Conservation (phyloP, 116 monocot species). For the Zostera marina region DNA sequence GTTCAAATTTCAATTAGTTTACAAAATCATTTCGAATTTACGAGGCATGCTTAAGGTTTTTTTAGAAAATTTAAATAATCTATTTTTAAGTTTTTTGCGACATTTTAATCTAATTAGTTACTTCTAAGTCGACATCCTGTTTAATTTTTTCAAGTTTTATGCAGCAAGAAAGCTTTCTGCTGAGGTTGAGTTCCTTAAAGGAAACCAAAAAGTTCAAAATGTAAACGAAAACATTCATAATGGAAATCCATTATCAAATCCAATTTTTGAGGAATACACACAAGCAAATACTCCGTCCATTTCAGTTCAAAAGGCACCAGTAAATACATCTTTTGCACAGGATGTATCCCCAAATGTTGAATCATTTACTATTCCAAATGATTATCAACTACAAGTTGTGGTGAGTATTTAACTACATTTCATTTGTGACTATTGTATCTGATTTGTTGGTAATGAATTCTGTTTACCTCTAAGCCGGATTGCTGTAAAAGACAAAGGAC, state of each 20-base stretch:
- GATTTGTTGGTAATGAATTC: background rate
- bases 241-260: background rate
- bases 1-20: no score
- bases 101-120: no score
- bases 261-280: background rate
- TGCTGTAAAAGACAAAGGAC: background rate
- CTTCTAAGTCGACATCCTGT: background rate
- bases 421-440: background rate
- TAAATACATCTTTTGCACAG: no score
- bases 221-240: background rate
- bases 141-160: background rate
- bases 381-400: background rate
- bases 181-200: conserved; percentile 1
- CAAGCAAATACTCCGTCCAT: background rate
- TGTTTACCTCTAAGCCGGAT: background rate
- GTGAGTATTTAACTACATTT: conserved; percentile 3
- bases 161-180: conserved; percentile 1
- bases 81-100: no score
- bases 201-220: background rate
- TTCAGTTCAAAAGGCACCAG: conserved; percentile 1
- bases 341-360: background rate
- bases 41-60: no score
- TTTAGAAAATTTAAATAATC: no score
- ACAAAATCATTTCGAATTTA: no score
- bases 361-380: background rate